Evolutionary conservation across 768 basidiomycete genomes (phyloP).

Genomic region (Crepidotus variabilis): DNA sequence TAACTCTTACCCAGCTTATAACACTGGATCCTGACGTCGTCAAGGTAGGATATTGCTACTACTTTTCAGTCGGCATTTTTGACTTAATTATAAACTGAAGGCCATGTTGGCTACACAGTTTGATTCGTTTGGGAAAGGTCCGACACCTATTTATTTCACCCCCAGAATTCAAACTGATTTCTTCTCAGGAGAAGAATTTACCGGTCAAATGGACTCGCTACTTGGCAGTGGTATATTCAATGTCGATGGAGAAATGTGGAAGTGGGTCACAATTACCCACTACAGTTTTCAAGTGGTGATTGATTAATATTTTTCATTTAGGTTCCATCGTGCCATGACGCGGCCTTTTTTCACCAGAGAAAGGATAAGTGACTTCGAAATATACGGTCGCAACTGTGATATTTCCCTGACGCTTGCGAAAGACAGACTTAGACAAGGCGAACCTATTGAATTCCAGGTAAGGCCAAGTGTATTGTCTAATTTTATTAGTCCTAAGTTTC

Average conservation of each 20-base stretch:
- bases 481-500: slow-evolving; percentile 46
- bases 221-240: slow-evolving; percentile 61
- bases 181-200: slow-evolving; percentile 19
- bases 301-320: background rate
- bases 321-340: slow-evolving; percentile 65
- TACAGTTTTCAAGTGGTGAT: background rate
- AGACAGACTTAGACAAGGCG: slow-evolving; percentile 39
- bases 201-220: slow-evolving; percentile 27
- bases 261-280: slow-evolving; percentile 31
- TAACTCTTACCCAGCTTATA: slow-evolving; percentile 27
- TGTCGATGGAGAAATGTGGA: slow-evolving; percentile 69
- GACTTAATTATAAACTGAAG: slow-evolving; percentile 12
- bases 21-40: slow-evolving; percentile 45
- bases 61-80: background rate
- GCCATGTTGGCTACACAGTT: slow-evolving; percentile 49
- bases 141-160: background rate
- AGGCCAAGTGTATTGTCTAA: slow-evolving; percentile 10
- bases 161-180: background rate
- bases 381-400: slow-evolving; percentile 52
- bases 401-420: slow-evolving; percentile 41
- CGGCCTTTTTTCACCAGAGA: slow-evolving; percentile 70
- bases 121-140: slow-evolving; percentile 44
- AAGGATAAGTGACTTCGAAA: slow-evolving; percentile 57
- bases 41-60: slow-evolving; percentile 25
- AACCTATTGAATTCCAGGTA: slow-evolving; percentile 61